Percentiles rank a stretch among this genome's conserved stretches.
These are phyloP conservation scores for Haplographium delicatum DNA, from an alignment of 495 filamentous ascomycete species.

Conservation along the genomic window DNA sequence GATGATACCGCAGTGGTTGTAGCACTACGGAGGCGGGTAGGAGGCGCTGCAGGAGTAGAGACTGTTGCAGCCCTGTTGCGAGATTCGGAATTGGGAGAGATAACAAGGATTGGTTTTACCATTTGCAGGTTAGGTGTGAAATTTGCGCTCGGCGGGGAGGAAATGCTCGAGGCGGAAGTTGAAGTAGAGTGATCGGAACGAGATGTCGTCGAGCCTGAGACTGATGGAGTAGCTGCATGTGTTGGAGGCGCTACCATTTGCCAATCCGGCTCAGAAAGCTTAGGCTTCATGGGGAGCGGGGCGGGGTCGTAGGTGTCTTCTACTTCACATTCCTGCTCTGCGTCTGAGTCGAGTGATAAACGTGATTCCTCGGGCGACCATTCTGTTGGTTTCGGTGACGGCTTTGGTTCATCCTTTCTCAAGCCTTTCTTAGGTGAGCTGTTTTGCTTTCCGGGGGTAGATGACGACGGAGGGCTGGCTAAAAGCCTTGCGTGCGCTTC, in stretches of 20 bases:
- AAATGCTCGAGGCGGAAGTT: slow-evolving; percentile 17
- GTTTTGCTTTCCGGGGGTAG: too few relatives aligned
- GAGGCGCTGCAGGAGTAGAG: slow-evolving; percentile 9
- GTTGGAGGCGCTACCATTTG: slow-evolving; percentile 40
- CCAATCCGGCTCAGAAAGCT: slow-evolving; percentile 42
- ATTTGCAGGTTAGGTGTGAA: not conserved
- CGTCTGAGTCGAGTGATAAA: slow-evolving; percentile 41
- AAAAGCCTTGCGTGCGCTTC: slow-evolving; percentile 14
- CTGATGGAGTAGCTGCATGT: slow-evolving; percentile 4
- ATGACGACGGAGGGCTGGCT: too few relatives aligned
- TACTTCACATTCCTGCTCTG: slow-evolving; percentile 25
- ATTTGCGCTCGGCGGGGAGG: slow-evolving; percentile 8
- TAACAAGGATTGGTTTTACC: not conserved
- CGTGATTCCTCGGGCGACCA: slow-evolving; percentile 40
- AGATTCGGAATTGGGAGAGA: too few relatives aligned
- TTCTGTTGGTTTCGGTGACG: slow-evolving; percentile 4
- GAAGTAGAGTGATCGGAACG: slow-evolving; percentile 21
- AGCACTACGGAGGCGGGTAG: not conserved
- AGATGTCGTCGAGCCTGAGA: slow-evolving; percentile 20
- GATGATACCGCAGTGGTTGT: too few relatives aligned
- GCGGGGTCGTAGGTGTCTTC: slow-evolving; percentile 26
- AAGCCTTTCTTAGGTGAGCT: too few relatives aligned
- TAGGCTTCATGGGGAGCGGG: slow-evolving; percentile 28
- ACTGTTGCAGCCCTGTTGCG: too few relatives aligned
- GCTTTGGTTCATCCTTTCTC: slow-evolving; percentile 18